Evolutionary conservation across 257 asterid species (phyloP).

Genomic region (Mitragyna speciosa): DNA sequence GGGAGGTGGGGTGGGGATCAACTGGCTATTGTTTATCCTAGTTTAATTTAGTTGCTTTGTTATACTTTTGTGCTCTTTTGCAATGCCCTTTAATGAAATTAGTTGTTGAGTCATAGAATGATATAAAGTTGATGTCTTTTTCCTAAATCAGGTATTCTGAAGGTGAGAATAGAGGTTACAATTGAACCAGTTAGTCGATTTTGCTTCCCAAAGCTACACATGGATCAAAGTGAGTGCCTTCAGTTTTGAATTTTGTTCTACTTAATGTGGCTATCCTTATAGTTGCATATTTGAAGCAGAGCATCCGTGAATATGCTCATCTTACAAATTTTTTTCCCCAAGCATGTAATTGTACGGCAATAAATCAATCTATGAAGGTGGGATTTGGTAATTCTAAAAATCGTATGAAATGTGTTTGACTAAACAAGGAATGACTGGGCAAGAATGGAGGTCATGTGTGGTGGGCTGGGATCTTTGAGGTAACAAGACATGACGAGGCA

Average conservation of each 20-base stretch:
- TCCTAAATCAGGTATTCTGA: conserved; percentile 20
- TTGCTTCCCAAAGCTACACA: conserved; percentile 30
- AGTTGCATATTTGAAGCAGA: background rate
- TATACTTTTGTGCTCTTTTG: background rate
- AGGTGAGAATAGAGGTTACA: conserved; percentile 28
- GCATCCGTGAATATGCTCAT: background rate
- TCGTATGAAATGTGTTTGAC: background rate
- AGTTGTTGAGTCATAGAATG: background rate
- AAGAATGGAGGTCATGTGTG: background rate
- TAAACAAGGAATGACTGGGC: background rate
- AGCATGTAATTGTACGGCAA: background rate
- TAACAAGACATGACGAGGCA: background rate
- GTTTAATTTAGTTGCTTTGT: background rate
- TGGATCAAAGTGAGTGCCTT: conserved; percentile 66
- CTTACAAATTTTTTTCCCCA: background rate
- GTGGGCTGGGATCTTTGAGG: background rate
- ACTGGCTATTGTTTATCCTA: background rate
- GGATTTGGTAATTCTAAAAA: background rate
- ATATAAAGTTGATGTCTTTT: conserved; percentile 6
- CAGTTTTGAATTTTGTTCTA: conserved; percentile 7
- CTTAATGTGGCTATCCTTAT: background rate
- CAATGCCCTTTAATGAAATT: background rate
- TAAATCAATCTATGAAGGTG: background rate
- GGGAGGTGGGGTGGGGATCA: background rate
- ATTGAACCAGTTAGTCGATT: conserved; percentile 11